A percentile compares a stretch with the other conserved stretches of the same genome.
These are phyloP conservation scores for Schizosaccharomyces octosporus DNA, from an alignment of 805 yeast species.

Conservation along the genomic window DNA sequence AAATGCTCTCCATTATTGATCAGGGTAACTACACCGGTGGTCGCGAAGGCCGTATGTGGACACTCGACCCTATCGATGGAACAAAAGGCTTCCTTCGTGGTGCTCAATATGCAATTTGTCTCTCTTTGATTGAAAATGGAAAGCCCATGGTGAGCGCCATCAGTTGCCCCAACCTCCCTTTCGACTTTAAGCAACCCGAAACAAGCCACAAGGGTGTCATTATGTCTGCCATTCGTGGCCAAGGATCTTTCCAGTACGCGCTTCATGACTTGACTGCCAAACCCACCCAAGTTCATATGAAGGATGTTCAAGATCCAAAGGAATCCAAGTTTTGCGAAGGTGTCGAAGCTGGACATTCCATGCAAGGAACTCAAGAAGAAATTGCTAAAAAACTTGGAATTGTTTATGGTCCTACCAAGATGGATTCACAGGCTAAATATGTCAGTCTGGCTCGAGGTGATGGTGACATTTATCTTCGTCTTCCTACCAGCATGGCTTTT, in stretches of 20 bases:
- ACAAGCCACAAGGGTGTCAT: conserved; percentile 29
- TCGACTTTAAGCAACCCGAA: conserved; percentile 15
- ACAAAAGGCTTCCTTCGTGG: conserved; percentile 90
- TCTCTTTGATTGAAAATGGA: conserved; percentile 72
- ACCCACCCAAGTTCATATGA: conserved; percentile 26
- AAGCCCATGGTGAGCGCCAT: conserved; percentile 70
- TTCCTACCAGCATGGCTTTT: conserved; percentile 54
- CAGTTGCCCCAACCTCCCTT: conserved; percentile 82
- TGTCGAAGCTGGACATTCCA: conserved; percentile 84
- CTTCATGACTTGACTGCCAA: conserved; percentile 8
- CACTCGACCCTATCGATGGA: conserved; percentile 94
- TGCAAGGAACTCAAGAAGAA: conserved; percentile 59
- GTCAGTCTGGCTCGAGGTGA: conserved; percentile 75
- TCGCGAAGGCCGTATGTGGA: conserved; percentile 65
- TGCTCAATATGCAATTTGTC: conserved; percentile 89
- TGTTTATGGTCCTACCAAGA: conserved; percentile 32
- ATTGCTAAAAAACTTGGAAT: conserved; percentile 47
- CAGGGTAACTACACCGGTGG: conserved; percentile 52
- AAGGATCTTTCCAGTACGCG: conserved; percentile 29
- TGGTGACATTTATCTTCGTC: conserved; percentile 73
- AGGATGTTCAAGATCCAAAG: conserved; percentile 18
- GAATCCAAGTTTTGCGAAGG: conserved; percentile 63
- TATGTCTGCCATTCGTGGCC: conserved; percentile 41
- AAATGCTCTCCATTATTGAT: conserved; percentile 45
- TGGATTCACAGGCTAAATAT: conserved; percentile 92